phyloP scores from a whole-genome alignment of 345 rosid genomes.

The Lumnitzera littorea region DNA sequence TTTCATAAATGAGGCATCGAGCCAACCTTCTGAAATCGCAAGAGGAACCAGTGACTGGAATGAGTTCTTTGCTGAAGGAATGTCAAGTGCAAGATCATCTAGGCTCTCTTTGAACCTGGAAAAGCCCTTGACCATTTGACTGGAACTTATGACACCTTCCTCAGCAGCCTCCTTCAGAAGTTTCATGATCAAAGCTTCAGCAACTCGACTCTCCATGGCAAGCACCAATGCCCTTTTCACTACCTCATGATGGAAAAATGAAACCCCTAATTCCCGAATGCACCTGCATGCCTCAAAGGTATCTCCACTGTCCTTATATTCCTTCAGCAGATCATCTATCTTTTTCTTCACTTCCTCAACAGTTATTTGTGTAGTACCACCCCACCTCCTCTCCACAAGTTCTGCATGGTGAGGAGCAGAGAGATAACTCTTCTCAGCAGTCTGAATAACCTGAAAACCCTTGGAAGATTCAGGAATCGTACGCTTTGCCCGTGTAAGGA shows the following conservation, averaged over 20 bases:
- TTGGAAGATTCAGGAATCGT: conserved; percentile 66
- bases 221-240: conserved; percentile 93
- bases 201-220: conserved; percentile 68
- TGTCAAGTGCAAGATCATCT: conserved; percentile 93
- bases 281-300: conserved; percentile 92
- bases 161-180: conserved; percentile 85
- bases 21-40: conserved; percentile 88
- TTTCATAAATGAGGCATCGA: conserved; percentile 53
- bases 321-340: conserved; percentile 77
- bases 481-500: conserved; percentile 74
- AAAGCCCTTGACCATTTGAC: conserved; percentile 94
- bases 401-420: conserved; percentile 99
- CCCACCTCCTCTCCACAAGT: conserved; percentile 96
- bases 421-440: conserved; percentile 90
- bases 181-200: conserved; percentile 60
- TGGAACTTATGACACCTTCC: conserved; percentile 91
- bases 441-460: conserved; percentile 75
- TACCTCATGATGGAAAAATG: conserved; percentile 97
- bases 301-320: conserved; percentile 80
- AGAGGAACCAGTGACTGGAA: conserved; percentile 55
- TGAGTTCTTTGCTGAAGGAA: conserved; percentile 67
- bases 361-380: conserved; percentile 87
- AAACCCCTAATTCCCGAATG: conserved; percentile 79
- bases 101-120: conserved; percentile 79
- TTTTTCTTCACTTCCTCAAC: conserved; percentile 93